These are phyloP conservation scores for Fusarium xyrophilum DNA, from an alignment of 2,329 filamentous ascomycete species.

Conservation along the genomic window DNA sequence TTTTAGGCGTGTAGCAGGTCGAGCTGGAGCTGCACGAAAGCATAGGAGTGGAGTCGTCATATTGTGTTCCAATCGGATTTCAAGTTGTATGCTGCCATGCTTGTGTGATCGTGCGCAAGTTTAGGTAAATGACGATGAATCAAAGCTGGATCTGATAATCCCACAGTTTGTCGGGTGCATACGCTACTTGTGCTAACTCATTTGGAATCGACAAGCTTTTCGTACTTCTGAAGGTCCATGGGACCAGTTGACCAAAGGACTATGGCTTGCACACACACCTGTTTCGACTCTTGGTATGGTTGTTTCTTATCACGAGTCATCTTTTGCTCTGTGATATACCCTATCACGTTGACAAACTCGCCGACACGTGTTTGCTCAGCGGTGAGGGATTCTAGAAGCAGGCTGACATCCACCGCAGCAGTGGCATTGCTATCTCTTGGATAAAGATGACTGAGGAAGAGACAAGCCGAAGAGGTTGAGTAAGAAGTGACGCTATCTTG, in stretches of 20 bases:
- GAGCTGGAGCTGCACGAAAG: constrained; percentile 31
- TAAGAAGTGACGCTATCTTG: constrained; percentile 58
- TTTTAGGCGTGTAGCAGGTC: constrained; percentile 33
- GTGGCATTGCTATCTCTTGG: constrained; percentile 55
- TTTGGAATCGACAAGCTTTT: constrained; percentile 57
- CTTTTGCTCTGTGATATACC: constrained; percentile 66
- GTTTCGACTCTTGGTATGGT: constrained; percentile 18
- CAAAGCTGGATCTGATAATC: constrained; percentile 4
- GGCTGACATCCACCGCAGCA: constrained; percentile 72
- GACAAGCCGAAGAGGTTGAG: constrained; percentile 60
- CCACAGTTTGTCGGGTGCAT: not conserved
- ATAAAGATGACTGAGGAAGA: constrained; percentile 74
- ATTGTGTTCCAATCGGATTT: constrained; percentile 39
- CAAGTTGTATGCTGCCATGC: constrained; percentile 28
- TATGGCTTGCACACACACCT: constrained; percentile 71
- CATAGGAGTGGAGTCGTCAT: constrained; percentile 35
- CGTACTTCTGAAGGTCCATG: constrained; percentile 75
- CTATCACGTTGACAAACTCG: constrained; percentile 89
- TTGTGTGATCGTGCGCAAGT: constrained; percentile 11
- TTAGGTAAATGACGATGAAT: not conserved
- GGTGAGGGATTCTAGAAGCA: constrained; percentile 71
- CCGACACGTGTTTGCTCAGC: constrained; percentile 71
- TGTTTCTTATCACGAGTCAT: constrained; percentile 7
- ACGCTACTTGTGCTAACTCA: constrained; percentile 1
- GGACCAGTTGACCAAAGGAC: constrained; percentile 79